phyloP scores from a whole-genome alignment of 148 eudicot genomes.

The Rhododendron kiyosumense region DNA sequence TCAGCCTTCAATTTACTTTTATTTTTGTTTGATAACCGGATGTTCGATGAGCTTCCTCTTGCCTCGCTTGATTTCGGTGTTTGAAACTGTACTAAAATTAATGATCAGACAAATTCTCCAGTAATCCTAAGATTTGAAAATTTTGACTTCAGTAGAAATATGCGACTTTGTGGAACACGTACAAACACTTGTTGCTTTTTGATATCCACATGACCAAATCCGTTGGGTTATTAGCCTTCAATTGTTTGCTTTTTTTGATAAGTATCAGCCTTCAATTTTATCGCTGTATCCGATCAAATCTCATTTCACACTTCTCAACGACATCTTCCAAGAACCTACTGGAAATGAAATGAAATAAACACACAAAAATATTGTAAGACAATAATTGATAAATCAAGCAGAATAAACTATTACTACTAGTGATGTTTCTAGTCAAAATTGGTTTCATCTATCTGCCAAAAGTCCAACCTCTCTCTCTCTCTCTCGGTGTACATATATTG shows the following conservation, averaged over 20 bases:
- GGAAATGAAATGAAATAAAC: background rate
- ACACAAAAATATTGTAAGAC: background rate
- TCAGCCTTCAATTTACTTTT: conserved; percentile 1
- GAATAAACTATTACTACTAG: background rate
- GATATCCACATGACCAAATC: no score
- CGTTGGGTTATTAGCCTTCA: background rate
- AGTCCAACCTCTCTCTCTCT: background rate
- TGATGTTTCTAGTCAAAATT: background rate
- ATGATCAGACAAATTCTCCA: no score
- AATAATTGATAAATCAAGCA: background rate
- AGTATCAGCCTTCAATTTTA: conserved; percentile 1
- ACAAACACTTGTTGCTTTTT: no score
- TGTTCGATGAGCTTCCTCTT: no score
- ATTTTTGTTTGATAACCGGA: no score
- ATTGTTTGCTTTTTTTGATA: background rate
- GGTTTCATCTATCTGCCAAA: background rate
- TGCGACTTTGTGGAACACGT: no score
- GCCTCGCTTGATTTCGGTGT: no score
- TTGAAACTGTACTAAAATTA: no score
- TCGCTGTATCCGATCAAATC: background rate
- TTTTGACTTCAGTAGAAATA: no score
- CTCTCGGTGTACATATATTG: background rate
- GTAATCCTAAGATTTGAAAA: no score
- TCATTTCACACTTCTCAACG: conserved; percentile 9
- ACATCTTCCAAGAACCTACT: conserved; percentile 6